Percentiles rank a stretch among this genome's conserved stretches.
Conservation (phyloP, 768 basidiomycete genomes). For the Rhizopogon roseolus region DNA sequence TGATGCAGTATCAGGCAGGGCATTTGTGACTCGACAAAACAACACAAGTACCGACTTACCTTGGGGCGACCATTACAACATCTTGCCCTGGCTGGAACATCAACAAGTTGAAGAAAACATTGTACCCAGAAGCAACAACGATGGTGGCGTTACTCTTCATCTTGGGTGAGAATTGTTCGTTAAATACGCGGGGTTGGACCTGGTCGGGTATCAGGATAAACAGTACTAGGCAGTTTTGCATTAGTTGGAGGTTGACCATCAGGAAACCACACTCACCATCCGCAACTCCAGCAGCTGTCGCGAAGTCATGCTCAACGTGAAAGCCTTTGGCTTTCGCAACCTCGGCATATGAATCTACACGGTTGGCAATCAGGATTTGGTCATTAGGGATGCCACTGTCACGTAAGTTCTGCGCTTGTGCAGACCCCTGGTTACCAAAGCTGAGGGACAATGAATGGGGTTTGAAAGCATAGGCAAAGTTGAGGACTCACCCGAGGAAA, state of each 20-base stretch:
- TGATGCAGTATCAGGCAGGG: neutral
- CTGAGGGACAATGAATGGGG: slow-evolving; percentile 21
- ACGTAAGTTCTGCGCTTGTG: slow-evolving; percentile 63
- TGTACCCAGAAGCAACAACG: slow-evolving; percentile 62
- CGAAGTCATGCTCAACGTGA: slow-evolving; percentile 52
- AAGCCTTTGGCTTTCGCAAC: slow-evolving; percentile 55
- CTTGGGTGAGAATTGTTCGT: slow-evolving; percentile 44
- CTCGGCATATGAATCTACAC: slow-evolving; percentile 51
- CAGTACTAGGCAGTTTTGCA: slow-evolving; percentile 34
- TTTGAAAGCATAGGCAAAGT: neutral
- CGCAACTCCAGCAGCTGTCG: slow-evolving; percentile 48
- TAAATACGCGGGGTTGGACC: slow-evolving; percentile 60
- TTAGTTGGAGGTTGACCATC: neutral
- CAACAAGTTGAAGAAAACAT: slow-evolving; percentile 57
- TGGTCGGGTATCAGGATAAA: slow-evolving; percentile 64
- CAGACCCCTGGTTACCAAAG: slow-evolving; percentile 64
- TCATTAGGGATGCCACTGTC: slow-evolving; percentile 59
- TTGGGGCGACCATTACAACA: slow-evolving; percentile 64
- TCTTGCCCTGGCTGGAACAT: slow-evolving; percentile 49
- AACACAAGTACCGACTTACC: slow-evolving; percentile 27
- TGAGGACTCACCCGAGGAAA: slow-evolving; percentile 46
- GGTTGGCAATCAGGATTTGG: slow-evolving; percentile 55
- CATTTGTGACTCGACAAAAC: neutral
- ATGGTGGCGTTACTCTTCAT: slow-evolving; percentile 45
- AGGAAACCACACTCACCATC: slow-evolving; percentile 36